Percentiles rank a stretch among this genome's conserved stretches.
These are phyloP conservation scores for Cucurbitaria berberidis DNA, from an alignment of 2,329 filamentous ascomycete genomes.

Conservation along the genomic window DNA sequence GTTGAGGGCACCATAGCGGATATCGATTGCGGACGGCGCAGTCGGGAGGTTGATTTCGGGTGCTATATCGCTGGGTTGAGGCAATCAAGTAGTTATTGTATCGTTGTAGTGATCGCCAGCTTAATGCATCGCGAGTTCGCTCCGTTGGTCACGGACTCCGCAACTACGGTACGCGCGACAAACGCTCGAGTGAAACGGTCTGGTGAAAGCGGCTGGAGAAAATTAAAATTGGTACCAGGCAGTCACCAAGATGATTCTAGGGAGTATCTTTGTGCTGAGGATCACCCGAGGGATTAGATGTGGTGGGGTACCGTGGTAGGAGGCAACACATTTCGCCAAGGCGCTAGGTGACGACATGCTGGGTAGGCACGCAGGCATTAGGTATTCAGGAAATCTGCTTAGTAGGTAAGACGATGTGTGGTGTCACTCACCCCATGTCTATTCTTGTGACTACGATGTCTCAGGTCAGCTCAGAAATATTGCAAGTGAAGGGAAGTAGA, in stretches of 20 bases:
- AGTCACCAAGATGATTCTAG: too few relatives aligned
- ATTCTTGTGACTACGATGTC: too few relatives aligned
- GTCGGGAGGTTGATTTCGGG: background rate
- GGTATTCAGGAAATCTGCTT: background rate
- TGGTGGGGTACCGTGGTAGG: background rate
- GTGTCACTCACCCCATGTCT: background rate
- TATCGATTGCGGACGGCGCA: background rate
- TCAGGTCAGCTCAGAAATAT: too few relatives aligned
- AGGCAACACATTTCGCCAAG: slow-evolving; percentile 19
- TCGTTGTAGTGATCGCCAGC: background rate
- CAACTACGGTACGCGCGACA: too few relatives aligned
- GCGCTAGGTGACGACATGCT: slow-evolving; percentile 4
- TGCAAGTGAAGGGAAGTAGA: too few relatives aligned
- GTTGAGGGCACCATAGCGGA: background rate
- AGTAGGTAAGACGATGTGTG: background rate
- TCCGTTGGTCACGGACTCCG: too few relatives aligned
- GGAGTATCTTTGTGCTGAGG: too few relatives aligned
- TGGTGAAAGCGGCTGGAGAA: too few relatives aligned
- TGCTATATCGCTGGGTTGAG: background rate
- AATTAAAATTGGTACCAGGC: too few relatives aligned
- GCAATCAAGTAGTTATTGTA: background rate
- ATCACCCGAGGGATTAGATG: too few relatives aligned
- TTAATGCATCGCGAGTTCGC: background rate
- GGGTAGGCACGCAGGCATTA: background rate
- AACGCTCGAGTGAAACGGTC: background rate